Conservation (phyloP, 148 eudicot genomes). For the Rhododendron kiyosumense region DNA sequence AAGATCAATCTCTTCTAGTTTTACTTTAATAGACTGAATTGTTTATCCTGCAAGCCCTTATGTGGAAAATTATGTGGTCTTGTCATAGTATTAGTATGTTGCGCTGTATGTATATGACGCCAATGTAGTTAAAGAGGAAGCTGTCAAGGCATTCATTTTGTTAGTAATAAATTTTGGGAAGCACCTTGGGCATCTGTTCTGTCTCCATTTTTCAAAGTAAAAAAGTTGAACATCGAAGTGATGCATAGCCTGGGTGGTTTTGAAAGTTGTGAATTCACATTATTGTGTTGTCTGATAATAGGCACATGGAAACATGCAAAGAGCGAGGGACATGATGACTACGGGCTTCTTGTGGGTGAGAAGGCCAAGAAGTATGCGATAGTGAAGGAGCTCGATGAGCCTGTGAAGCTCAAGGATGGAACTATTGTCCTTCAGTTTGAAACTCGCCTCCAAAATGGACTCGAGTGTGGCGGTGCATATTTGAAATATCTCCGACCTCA, state of each 20-base stretch:
- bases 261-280: not conserved
- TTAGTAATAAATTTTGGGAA: not conserved
- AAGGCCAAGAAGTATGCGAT: conserved; percentile 88
- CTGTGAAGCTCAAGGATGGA: conserved; percentile 55
- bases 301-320: conserved; percentile 89
- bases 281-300: conserved; percentile 16
- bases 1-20: not conserved
- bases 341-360: conserved; percentile 91
- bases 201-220: not conserved
- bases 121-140: not conserved
- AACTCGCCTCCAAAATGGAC: conserved; percentile 80
- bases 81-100: not conserved
- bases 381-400: conserved; percentile 79
- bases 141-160: not conserved
- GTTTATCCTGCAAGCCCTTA: not conserved
- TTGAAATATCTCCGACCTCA: conserved; percentile 86
- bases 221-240: not conserved
- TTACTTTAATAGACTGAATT: not conserved
- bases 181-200: not conserved
- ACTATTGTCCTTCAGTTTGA: conserved; percentile 79
- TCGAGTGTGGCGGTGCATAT: conserved; percentile 90
- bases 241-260: not conserved
- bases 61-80: not conserved
- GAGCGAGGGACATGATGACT: conserved; percentile 95
- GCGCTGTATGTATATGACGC: not conserved